phyloP scores from a whole-genome alignment of 148 eudicot genomes.

The Chenopodium suecicum region DNA sequence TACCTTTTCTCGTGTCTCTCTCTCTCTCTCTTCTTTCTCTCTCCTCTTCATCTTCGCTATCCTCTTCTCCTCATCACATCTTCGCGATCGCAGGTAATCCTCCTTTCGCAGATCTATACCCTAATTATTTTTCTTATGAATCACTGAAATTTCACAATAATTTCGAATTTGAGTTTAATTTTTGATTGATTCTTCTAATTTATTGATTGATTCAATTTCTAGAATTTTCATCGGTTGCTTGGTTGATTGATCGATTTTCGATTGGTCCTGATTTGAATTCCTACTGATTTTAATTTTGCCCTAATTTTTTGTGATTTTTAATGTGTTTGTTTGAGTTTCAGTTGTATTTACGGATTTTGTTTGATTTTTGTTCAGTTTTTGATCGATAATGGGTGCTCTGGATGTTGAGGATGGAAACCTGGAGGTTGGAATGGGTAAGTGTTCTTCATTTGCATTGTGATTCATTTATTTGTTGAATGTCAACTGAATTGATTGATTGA shows the following conservation, averaged over 20 bases:
- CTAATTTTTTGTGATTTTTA: neutral
- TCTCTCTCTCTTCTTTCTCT: neutral
- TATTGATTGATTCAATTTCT: neutral
- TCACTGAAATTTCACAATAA: neutral
- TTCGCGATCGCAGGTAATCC: slow-evolving; percentile 27
- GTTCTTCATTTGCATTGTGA: slow-evolving; percentile 11
- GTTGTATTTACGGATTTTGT: neutral
- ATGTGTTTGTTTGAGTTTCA: neutral
- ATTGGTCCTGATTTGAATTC: neutral
- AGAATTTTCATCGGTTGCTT: neutral
- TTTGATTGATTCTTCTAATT: neutral
- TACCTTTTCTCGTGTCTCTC: slow-evolving; percentile 8
- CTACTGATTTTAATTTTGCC: neutral
- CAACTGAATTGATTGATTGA: neutral
- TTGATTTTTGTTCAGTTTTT: slow-evolving; percentile 19
- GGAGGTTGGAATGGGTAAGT: slow-evolving; percentile 96
- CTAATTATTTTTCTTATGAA: neutral
- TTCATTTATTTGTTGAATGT: neutral
- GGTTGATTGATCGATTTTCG: neutral
- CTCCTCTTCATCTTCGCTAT: neutral
- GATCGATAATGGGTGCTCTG: slow-evolving; percentile 60
- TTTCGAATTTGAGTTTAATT: neutral
- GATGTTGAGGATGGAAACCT: slow-evolving; percentile 78
- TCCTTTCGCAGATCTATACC: slow-evolving; percentile 25
- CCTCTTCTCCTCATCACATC: slow-evolving; percentile 1